These are phyloP conservation scores for Aspergillus ochraceus DNA, from an alignment of 2,329 filamentous ascomycete species.

Conservation along the genomic window DNA sequence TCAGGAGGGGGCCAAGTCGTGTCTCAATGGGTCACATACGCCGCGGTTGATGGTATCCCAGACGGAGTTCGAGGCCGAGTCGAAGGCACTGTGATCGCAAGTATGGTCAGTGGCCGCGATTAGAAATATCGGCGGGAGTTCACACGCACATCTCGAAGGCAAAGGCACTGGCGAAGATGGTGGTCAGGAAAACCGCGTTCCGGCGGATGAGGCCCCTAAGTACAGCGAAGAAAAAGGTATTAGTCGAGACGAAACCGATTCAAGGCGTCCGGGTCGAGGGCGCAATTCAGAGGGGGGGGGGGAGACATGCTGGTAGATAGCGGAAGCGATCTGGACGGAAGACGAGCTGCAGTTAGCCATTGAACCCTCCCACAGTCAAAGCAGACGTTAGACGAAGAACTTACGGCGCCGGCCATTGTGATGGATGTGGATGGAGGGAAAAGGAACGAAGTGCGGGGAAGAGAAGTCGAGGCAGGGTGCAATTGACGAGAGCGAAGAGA, in stretches of 20 bases:
- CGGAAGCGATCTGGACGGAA: conserved; percentile 48
- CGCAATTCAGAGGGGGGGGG: conserved; percentile 13
- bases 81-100: conserved; percentile 66
- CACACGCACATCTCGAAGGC: conserved; percentile 83
- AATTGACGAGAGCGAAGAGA: conserved; percentile 17
- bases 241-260: conserved; percentile 12
- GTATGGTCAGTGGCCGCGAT: conserved; percentile 19
- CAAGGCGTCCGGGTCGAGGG: neutral
- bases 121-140: conserved; percentile 7
- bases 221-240: conserved; percentile 8
- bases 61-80: conserved; percentile 75
- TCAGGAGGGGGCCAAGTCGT: neutral
- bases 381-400: conserved; percentile 22
- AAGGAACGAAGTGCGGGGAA: conserved; percentile 22
- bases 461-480: conserved; percentile 19
- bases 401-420: conserved; percentile 62
- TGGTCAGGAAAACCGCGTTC: conserved; percentile 84
- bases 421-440: conserved; percentile 21
- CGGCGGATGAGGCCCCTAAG: conserved; percentile 76
- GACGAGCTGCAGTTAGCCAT: conserved; percentile 30
- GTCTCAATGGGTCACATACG: conserved; percentile 59
- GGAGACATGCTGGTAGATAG: conserved; percentile 62
- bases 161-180: conserved; percentile 85
- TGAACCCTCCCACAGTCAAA: conserved; percentile 11
- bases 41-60: conserved; percentile 93